Conservation (phyloP, 495 filamentous ascomycete species). For the Annulohypoxylon stygium region DNA sequence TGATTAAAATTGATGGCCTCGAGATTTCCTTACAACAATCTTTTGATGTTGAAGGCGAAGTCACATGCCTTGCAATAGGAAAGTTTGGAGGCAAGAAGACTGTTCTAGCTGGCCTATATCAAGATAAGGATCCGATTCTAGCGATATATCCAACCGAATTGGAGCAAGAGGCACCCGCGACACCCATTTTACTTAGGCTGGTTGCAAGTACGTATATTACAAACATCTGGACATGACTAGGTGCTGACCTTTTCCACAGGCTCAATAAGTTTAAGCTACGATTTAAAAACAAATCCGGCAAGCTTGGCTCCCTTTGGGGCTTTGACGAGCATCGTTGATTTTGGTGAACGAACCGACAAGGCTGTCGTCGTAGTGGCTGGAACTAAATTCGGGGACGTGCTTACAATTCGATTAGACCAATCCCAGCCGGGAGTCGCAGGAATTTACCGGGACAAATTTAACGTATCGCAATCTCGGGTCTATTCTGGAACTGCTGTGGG, state of each 20-base stretch:
- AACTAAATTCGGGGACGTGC: conserved; percentile 61
- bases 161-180: neutral
- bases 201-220: conserved; percentile 23
- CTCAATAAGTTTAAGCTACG: neutral
- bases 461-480: conserved; percentile 37
- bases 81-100: conserved; percentile 32
- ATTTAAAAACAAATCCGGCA: neutral
- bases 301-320: conserved; percentile 40
- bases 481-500: conserved; percentile 36
- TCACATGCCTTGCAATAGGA: conserved; percentile 56
- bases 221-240: neutral
- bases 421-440: neutral
- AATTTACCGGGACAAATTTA: conserved; percentile 36
- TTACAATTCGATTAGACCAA: conserved; percentile 47
- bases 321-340: conserved; percentile 54
- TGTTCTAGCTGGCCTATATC: conserved; percentile 53
- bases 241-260: conserved; percentile 10
- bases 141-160: conserved; percentile 40
- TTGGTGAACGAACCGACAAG: conserved; percentile 22
- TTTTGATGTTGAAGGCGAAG: conserved; percentile 54
- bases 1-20: conserved; percentile 46
- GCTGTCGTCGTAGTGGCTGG: conserved; percentile 52
- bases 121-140: conserved; percentile 45
- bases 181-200: conserved; percentile 29
- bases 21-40: conserved; percentile 39